Base-by-base conservation (phyloP, 345 rosid genomes). In the Mercurialis annua region DNA sequence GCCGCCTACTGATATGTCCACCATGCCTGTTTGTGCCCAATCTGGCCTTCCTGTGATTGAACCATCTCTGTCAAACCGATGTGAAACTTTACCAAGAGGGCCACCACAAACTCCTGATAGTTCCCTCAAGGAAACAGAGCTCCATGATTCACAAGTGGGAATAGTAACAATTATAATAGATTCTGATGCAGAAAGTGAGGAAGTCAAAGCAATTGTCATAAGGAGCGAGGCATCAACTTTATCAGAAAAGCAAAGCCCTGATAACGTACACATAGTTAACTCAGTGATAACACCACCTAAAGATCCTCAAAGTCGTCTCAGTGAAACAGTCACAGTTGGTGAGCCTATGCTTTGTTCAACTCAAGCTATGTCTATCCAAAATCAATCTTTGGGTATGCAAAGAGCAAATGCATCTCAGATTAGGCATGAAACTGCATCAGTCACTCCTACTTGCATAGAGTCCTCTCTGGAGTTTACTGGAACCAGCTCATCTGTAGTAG, bases 221-320 rank as follows among this genome's bases (percentile, higher is more conserved):
- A 53, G 16, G 40, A 43, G 7, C 43, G 64, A 6, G 16, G n/a
- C 57, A 44, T 46, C 38, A 42, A 48, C 12, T 74, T 47, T 61
- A n/a, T n/a, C 12, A 49, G 44, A 40, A 50, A 66, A 34, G 40
- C 66, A 21, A 33, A 33, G 61, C 43, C 60, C 69, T 48, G 31
- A 0, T 47, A 16, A 38, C 29, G 21, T 26, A 10, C 34, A 44
- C 8, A 48, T 23, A 5, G 18, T 18, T 15, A 34, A 69, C 0
- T 42, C 63, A 14, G 58, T 31, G 29, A 47, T 26, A 17, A 46
- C 56, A 61, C 52, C 27, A 51, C 53, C 74, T 60, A 64, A 69
- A 33, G 57, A 38, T 56, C 14, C 52, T 66, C 51, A 54, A 40
- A 23, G 40, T 53, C n/a, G 44, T 24, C n/a, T 29, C 20, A 21